Evolutionary conservation across 768 basidiomycete genomes (phyloP).

Genomic region (Harrya chromipes): DNA sequence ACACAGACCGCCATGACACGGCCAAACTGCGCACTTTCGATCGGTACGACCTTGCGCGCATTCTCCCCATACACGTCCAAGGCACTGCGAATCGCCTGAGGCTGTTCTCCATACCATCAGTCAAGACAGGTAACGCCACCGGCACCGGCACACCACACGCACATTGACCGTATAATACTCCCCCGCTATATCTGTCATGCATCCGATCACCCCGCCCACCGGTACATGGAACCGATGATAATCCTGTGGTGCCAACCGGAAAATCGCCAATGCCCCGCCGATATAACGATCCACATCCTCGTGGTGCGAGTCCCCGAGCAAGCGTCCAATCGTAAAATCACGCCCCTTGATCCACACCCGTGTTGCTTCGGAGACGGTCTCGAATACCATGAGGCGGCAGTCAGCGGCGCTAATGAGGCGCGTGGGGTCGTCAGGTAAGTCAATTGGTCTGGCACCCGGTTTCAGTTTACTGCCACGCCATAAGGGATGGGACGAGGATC

Average conservation of each 20-base stretch:
- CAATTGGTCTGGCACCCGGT: conserved; percentile 71
- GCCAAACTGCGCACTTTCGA: conserved; percentile 87
- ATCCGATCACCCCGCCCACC: conserved; percentile 80
- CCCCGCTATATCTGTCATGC: conserved; percentile 78
- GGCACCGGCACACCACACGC: conserved; percentile 33
- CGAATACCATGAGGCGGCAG: conserved; percentile 94
- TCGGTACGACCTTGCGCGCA: conserved; percentile 86
- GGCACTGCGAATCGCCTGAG: conserved; percentile 88
- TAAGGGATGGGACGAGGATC: background rate
- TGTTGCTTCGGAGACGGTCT: conserved; percentile 82
- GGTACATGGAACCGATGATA: conserved; percentile 94
- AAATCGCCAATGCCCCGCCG: conserved; percentile 85
- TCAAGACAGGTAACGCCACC: background rate
- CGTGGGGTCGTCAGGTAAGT: conserved; percentile 67
- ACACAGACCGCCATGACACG: conserved; percentile 89
- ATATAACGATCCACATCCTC: conserved; percentile 65
- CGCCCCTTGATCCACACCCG: conserved; percentile 96
- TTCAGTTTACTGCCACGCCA: conserved; percentile 69
- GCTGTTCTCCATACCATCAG: conserved; percentile 39
- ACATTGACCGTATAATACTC: conserved; percentile 98
- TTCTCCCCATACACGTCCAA: conserved; percentile 96
- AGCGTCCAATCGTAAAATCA: conserved; percentile 77
- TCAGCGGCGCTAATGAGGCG: conserved; percentile 89
- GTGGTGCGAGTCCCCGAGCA: conserved; percentile 79
- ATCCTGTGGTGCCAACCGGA: conserved; percentile 90